Evolutionary conservation across 1,284 basidiomycete species (phyloP).

Genomic region (Microbotryum saponariae): DNA sequence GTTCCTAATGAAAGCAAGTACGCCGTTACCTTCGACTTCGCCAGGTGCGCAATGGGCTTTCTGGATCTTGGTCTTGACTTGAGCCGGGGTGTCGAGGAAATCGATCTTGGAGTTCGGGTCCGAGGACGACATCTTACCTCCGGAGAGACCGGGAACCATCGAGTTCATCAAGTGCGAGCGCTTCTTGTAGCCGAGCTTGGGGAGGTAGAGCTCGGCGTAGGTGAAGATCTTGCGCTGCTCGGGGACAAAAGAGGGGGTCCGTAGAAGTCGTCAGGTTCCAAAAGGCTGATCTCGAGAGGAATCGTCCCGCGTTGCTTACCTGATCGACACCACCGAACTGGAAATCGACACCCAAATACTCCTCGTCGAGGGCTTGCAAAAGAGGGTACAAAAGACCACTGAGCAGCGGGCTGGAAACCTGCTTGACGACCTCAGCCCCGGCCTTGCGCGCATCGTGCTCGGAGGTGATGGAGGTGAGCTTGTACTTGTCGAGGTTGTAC

Average conservation of each 20-base stretch:
- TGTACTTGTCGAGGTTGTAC: conserved; percentile 94
- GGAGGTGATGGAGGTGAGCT: conserved; percentile 76
- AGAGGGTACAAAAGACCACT: conserved; percentile 93
- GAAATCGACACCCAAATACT: conserved; percentile 92
- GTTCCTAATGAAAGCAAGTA: conserved; percentile 78
- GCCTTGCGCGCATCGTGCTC: conserved; percentile 98
- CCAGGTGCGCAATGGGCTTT: conserved; percentile 90
- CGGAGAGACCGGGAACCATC: conserved; percentile 92
- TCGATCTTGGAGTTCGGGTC: conserved; percentile 97
- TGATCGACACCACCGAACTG: conserved; percentile 98
- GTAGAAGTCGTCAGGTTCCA: not conserved
- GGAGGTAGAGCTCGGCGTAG: conserved; percentile 91
- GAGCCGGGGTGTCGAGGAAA: conserved; percentile 81
- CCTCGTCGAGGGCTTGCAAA: conserved; percentile 91
- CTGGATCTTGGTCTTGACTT: conserved; percentile 82
- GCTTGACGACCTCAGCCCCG: conserved; percentile 98
- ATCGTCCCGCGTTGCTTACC: conserved; percentile 46
- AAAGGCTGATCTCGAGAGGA: conserved; percentile 8
- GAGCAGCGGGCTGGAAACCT: conserved; percentile 83
- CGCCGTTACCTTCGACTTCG: conserved; percentile 80
- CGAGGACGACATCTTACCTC: conserved; percentile 98
- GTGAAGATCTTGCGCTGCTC: conserved; percentile 93
- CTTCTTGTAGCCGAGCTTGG: conserved; percentile 84
- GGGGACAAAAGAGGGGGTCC: not conserved
- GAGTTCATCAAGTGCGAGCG: conserved; percentile 96